Percentiles rank a stretch among this genome's conserved stretches.
Evolutionary conservation across 345 rosid genomes (phyloP).

Genomic region (Linum usitatissimum): DNA sequence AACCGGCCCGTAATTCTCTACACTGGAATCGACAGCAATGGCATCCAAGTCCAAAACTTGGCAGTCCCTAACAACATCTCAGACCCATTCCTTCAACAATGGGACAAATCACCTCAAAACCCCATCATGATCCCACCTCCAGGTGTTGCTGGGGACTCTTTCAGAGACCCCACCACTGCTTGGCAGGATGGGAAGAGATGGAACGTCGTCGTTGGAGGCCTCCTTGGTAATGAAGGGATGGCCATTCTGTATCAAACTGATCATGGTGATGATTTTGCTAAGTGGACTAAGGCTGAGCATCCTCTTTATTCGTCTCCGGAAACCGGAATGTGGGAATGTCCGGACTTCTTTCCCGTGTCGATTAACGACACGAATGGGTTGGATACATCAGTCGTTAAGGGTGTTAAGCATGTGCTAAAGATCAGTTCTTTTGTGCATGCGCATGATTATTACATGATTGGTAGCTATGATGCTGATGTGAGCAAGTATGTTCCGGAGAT

Average conservation of each 20-base stretch:
- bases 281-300: conserved; percentile 25
- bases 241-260: conserved; percentile 37
- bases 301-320: conserved; percentile 25
- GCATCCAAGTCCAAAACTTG: conserved; percentile 47
- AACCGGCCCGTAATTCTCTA: conserved; percentile 46
- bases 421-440: conserved; percentile 22
- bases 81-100: conserved; percentile 50
- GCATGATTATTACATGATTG: conserved; percentile 44
- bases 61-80: conserved; percentile 42
- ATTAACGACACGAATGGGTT: conserved; percentile 24
- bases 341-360: conserved; percentile 48
- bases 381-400: conserved; percentile 32
- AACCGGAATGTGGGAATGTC: conserved; percentile 67
- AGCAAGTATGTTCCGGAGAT: conserved; percentile 30
- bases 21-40: conserved; percentile 38
- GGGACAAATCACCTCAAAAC: conserved; percentile 43
- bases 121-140: conserved; percentile 44
- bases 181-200: conserved; percentile 40
- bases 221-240: conserved; percentile 24
- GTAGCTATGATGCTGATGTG: conserved; percentile 32
- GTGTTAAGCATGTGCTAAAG: conserved; percentile 50
- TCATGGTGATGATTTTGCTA: conserved; percentile 27
- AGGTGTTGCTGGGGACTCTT: conserved; percentile 27
- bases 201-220: conserved; percentile 34
- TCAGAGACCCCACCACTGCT: conserved; percentile 64